These are phyloP conservation scores for Myriosclerotinia scirpicola DNA, from an alignment of 2,329 filamentous ascomycete species.

Conservation along the genomic window DNA sequence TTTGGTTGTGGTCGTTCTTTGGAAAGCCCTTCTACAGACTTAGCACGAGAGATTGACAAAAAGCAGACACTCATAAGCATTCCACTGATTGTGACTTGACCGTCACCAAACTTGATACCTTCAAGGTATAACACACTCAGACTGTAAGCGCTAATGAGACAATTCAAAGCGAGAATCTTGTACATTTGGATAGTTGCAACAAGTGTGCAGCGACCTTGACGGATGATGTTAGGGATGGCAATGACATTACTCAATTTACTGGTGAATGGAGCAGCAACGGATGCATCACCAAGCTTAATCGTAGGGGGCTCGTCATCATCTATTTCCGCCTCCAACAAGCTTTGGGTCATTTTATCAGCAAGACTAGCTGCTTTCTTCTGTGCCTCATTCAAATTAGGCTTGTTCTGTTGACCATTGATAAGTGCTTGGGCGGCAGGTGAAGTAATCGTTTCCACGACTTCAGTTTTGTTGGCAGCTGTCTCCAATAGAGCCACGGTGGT, in stretches of 20 bases:
- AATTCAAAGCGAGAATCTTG: slow-evolving; percentile 98
- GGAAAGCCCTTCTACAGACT: slow-evolving; percentile 90
- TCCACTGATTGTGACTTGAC: slow-evolving; percentile 96
- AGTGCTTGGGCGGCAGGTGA: slow-evolving; percentile 64
- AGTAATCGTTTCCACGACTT: slow-evolving; percentile 62
- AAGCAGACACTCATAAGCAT: slow-evolving; percentile 99
- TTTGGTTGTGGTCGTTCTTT: slow-evolving; percentile 98
- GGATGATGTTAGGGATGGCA: slow-evolving; percentile 96
- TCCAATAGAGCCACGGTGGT: slow-evolving; percentile 54
- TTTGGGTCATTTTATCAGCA: slow-evolving; percentile 80
- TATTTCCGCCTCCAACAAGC: slow-evolving; percentile 87
- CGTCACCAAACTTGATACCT: slow-evolving; percentile 98
- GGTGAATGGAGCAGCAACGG: slow-evolving; percentile 94
- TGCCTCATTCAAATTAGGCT: slow-evolving; percentile 60
- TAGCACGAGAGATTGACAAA: slow-evolving; percentile 95
- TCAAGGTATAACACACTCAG: slow-evolving; percentile 94
- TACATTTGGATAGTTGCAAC: slow-evolving; percentile 99
- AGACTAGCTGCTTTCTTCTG: slow-evolving; percentile 73
- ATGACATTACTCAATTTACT: slow-evolving; percentile 97
- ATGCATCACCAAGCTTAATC: slow-evolving; percentile 95
- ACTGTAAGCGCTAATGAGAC: slow-evolving; percentile 96
- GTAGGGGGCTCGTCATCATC: slow-evolving; percentile 87
- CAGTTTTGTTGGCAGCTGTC: slow-evolving; percentile 54
- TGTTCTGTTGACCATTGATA: slow-evolving; percentile 52
- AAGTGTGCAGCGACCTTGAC: slow-evolving; percentile 94